A percentile compares a stretch with the other conserved stretches of the same genome.
These are phyloP conservation scores for Aurantiochytrium sp. DNA, from an alignment of 108 stramenopile species.

Conservation along the genomic window DNA sequence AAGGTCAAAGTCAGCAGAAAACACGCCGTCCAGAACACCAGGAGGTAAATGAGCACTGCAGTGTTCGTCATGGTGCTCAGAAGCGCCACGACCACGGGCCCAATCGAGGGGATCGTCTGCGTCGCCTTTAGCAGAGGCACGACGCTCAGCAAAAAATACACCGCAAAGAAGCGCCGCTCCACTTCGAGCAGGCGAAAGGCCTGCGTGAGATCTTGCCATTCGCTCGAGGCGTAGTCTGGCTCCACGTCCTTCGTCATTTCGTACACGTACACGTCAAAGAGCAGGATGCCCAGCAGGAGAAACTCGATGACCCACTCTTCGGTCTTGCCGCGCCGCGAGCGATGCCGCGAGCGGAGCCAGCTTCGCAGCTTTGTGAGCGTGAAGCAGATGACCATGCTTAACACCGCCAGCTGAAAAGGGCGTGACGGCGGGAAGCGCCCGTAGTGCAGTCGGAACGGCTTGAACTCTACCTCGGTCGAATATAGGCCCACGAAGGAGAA, in stretches of 20 bases:
- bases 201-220: not conserved
- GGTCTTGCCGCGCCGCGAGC: not conserved
- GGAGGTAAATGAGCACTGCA: not conserved
- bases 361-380: not conserved
- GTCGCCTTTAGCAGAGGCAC: conserved; percentile 6
- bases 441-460: conserved; percentile 4
- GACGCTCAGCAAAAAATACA: not conserved
- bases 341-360: not conserved
- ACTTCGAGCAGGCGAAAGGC: not conserved
- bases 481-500: not conserved
- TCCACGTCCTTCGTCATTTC: not conserved
- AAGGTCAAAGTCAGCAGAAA: conserved; percentile 8
- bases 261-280: not conserved
- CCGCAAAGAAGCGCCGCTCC: not conserved
- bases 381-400: not conserved
- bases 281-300: not conserved
- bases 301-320: conserved; percentile 15
- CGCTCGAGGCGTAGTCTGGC: not conserved
- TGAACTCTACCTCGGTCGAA: not conserved
- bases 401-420: not conserved
- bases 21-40: not conserved
- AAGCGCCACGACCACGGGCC: conserved; percentile 25
- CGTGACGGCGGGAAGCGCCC: conserved; percentile 2
- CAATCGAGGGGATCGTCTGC: conserved; percentile 10
- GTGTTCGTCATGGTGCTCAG: conserved; percentile 25